These are phyloP conservation scores for Dichomitus squalens DNA, from an alignment of 1,284 basidiomycete species.

Conservation along the genomic window DNA sequence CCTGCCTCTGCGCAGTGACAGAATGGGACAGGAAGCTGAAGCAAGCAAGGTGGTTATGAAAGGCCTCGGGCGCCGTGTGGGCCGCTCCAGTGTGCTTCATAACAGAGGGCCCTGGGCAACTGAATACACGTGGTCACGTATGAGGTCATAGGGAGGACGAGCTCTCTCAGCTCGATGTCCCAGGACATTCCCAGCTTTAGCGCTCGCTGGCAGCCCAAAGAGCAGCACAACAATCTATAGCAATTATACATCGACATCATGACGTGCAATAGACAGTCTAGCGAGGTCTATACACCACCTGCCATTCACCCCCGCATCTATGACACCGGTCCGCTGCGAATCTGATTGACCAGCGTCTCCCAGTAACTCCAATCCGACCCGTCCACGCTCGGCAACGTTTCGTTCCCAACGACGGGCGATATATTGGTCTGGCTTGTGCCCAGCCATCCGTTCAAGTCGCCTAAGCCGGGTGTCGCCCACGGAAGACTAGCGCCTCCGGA, in stretches of 20 bases:
- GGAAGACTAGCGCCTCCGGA: conserved; percentile 51
- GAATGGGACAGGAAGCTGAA: background rate
- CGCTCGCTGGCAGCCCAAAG: background rate
- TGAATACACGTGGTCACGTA: background rate
- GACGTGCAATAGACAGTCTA: background rate
- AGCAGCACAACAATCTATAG: background rate
- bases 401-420: conserved; percentile 23
- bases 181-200: too few species aligned
- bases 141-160: background rate
- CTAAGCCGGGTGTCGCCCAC: conserved; percentile 62
- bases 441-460: conserved; percentile 64
- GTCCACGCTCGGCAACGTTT: conserved; percentile 49
- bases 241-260: background rate
- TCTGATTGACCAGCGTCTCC: conserved; percentile 78
- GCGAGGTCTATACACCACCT: background rate
- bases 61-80: too few species aligned
- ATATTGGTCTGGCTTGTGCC: conserved; percentile 34
- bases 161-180: background rate
- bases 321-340: conserved; percentile 54
- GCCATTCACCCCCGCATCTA: conserved; percentile 1
- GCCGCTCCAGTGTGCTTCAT: too few species aligned
- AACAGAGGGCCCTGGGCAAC: too few species aligned
- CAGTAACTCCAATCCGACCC: conserved; percentile 80
- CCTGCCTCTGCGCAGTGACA: background rate
- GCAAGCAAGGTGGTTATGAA: background rate